Evolutionary conservation across 2,329 filamentous ascomycete genomes (phyloP).

Genomic region (Taxawa tesnikishii): DNA sequence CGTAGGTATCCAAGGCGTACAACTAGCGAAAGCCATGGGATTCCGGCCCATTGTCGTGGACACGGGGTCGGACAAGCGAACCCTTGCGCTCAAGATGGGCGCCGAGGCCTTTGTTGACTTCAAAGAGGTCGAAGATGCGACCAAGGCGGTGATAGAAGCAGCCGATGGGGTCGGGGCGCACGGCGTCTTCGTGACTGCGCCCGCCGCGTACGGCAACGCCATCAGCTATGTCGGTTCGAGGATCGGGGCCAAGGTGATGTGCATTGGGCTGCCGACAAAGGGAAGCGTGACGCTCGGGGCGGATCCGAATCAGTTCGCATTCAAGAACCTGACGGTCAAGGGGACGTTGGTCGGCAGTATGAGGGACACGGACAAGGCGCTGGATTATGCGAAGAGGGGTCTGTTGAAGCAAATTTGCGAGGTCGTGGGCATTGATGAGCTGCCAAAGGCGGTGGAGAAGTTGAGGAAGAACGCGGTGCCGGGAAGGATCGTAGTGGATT

Average conservation of each 20-base stretch:
- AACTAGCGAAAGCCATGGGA: constrained; percentile 42
- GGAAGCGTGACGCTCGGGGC: constrained; percentile 21
- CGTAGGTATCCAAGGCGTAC: constrained; percentile 46
- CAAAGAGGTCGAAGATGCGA: constrained; percentile 25
- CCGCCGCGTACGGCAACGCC: constrained; percentile 24
- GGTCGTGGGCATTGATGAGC: constrained; percentile 28
- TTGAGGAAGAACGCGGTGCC: constrained; percentile 32
- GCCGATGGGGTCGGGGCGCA: constrained; percentile 36
- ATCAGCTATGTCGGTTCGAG: constrained; percentile 33
- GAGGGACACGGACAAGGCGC: constrained; percentile 32
- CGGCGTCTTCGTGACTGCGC: constrained; percentile 25
- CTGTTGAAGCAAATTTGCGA: constrained; percentile 32
- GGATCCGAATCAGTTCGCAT: constrained; percentile 20
- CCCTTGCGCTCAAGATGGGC: constrained; percentile 35
- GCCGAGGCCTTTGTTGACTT: constrained; percentile 48
- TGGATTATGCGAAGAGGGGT: constrained; percentile 38
- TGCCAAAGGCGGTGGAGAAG: constrained; percentile 34
- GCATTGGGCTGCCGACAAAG: constrained; percentile 25
- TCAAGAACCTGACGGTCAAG: constrained; percentile 22
- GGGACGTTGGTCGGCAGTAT: constrained; percentile 33
- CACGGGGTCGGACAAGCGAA: constrained; percentile 34
- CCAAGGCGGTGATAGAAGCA: constrained; percentile 31
- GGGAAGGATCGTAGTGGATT: constrained; percentile 36
- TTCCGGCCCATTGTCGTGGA: constrained; percentile 45
- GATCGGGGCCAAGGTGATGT: constrained; percentile 41